These are phyloP conservation scores for Microascus cirrosus DNA, from an alignment of 2,329 filamentous ascomycete genomes.

Conservation along the genomic window DNA sequence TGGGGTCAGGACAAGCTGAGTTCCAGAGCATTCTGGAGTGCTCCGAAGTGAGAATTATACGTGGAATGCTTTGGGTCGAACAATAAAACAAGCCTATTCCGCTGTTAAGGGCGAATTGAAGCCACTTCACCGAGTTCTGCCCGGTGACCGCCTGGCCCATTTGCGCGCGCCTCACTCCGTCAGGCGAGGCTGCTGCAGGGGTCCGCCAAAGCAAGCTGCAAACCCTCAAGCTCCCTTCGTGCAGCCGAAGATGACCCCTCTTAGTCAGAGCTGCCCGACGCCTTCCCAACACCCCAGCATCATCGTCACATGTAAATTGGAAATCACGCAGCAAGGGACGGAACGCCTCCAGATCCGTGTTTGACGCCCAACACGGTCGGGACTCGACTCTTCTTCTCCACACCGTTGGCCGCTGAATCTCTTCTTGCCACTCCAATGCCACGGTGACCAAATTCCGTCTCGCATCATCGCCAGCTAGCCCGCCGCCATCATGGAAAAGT, in stretches of 20 bases:
- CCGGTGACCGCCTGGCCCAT: background rate
- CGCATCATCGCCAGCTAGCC: background rate
- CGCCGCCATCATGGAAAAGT: slow-evolving; percentile 70
- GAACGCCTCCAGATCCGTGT: background rate
- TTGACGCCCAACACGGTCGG: background rate
- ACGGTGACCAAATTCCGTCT: background rate
- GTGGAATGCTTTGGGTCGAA: background rate
- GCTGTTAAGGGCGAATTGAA: background rate
- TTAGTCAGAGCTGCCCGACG: background rate
- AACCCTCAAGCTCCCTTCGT: background rate
- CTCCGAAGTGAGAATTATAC: background rate
- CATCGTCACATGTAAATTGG: background rate
- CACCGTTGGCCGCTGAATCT: background rate
- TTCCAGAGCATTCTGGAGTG: background rate
- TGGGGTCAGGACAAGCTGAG: background rate
- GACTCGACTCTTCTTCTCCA: background rate
- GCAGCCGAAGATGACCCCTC: background rate
- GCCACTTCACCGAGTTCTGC: background rate
- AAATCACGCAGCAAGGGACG: background rate
- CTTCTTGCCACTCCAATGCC: background rate
- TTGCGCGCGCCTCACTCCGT: background rate
- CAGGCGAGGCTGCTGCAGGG: background rate
- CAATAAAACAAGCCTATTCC: no score
- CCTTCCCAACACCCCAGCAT: background rate
- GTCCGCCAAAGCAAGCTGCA: background rate